Percentiles rank a stretch among this genome's conserved stretches.
phyloP scores from a whole-genome alignment of 208 protist species.

The Trypanosoma boissoni region DNA sequence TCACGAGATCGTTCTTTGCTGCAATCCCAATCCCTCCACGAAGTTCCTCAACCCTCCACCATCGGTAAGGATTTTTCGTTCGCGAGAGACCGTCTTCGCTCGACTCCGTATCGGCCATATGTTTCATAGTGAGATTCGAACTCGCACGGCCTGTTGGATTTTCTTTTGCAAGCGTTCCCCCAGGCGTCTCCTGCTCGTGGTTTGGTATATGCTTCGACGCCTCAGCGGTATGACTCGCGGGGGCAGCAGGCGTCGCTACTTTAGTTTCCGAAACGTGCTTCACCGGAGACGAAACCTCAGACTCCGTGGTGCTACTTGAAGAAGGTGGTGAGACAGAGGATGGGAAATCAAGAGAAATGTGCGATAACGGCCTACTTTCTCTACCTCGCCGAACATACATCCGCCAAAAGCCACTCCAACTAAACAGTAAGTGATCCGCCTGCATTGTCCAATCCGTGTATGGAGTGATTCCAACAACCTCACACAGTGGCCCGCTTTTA shows the following conservation, averaged over 20 bases:
- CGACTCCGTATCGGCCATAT: background rate
- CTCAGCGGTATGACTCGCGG: too few species aligned
- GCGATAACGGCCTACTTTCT: background rate
- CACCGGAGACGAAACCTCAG: too few species aligned
- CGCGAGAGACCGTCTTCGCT: background rate
- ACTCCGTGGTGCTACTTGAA: too few species aligned
- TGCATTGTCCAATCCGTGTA: constrained; percentile 45
- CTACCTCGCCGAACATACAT: background rate
- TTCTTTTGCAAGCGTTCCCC: too few species aligned
- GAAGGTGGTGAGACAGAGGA: background rate
- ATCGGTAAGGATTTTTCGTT: constrained; percentile 8
- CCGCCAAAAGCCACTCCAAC: constrained; percentile 40
- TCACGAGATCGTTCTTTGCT: constrained; percentile 65
- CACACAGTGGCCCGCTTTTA: constrained; percentile 28
- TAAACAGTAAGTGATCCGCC: constrained; percentile 38
- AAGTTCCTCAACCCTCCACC: constrained; percentile 49
- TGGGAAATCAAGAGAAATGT: constrained; percentile 14
- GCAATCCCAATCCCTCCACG: constrained; percentile 58
- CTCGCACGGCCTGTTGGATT: background rate
- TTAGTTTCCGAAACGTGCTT: too few species aligned
- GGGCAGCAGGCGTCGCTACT: too few species aligned
- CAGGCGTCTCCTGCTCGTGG: too few species aligned
- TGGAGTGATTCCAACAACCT: constrained; percentile 40
- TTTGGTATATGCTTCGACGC: too few species aligned
- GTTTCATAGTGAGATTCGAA: constrained; percentile 3